Evolutionary conservation across 2,329 filamentous ascomycete species (phyloP).

Genomic region (Calonectria fujianensis): DNA sequence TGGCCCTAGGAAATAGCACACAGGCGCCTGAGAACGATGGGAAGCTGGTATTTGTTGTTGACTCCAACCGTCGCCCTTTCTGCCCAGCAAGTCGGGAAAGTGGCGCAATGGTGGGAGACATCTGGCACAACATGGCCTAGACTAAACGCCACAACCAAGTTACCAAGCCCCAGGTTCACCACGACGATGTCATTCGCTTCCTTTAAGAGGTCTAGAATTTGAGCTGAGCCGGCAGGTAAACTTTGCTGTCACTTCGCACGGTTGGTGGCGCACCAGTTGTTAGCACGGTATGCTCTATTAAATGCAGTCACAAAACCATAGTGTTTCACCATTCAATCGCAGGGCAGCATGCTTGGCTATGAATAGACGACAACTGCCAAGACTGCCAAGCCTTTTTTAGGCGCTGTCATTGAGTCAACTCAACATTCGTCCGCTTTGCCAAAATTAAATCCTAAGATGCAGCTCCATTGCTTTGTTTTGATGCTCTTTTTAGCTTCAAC

Average conservation of each 20-base stretch:
- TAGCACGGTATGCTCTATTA: not conserved
- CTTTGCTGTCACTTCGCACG: not conserved
- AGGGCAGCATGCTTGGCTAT: no score
- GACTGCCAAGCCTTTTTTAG: no score
- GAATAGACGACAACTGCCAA: not conserved
- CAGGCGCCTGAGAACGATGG: no score
- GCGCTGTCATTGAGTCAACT: not conserved
- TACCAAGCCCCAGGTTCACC: not conserved
- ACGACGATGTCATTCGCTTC: not conserved
- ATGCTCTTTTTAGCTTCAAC: constrained; percentile 1
- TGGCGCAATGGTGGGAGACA: constrained; percentile 1
- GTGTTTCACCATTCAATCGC: not conserved
- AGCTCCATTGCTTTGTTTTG: not conserved
- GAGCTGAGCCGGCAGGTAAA: not conserved
- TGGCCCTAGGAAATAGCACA: not conserved
- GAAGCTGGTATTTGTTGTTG: not conserved
- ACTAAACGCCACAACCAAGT: not conserved
- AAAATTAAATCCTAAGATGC: constrained; percentile 6
- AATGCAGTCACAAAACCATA: not conserved
- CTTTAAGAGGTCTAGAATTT: not conserved
- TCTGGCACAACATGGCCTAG: not conserved
- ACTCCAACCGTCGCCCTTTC: not conserved
- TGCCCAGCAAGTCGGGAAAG: not conserved
- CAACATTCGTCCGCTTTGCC: not conserved
- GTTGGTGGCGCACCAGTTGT: not conserved